These are phyloP conservation scores for Pholiota conissans DNA, from an alignment of 768 basidiomycete species.

Conservation along the genomic window DNA sequence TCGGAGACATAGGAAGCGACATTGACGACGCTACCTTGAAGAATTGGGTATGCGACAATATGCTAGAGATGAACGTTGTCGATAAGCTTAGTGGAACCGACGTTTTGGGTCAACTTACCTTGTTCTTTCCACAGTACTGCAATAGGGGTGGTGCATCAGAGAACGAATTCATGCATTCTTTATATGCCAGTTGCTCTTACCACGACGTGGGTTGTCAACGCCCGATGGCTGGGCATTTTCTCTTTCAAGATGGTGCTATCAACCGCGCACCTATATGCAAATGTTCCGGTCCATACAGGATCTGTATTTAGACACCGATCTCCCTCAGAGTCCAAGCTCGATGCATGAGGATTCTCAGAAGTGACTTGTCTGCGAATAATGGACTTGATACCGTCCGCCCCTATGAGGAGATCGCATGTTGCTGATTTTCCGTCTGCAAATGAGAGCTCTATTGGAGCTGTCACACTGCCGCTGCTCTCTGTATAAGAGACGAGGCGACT, in stretches of 20 bases:
- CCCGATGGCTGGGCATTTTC: neutral
- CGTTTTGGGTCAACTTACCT: neutral
- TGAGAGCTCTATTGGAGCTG: constrained; percentile 21
- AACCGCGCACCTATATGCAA: constrained; percentile 4
- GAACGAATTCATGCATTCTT: neutral
- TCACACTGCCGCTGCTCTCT: constrained; percentile 14
- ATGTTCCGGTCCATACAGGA: constrained; percentile 5
- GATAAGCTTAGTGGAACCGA: neutral
- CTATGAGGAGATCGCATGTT: constrained; percentile 50
- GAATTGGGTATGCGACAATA: constrained; percentile 58
- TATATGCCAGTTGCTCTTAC: neutral
- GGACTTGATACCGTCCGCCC: constrained; percentile 39
- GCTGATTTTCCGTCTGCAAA: constrained; percentile 49
- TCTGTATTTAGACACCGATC: neutral
- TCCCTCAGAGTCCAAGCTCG: neutral
- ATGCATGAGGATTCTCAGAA: neutral
- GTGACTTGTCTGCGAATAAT: constrained; percentile 18
- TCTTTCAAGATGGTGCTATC: neutral
- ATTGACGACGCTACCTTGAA: constrained; percentile 54
- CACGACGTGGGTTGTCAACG: constrained; percentile 2
- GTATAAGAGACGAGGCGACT: constrained; percentile 44
- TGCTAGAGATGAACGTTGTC: constrained; percentile 35
- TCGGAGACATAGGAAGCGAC: constrained; percentile 51
- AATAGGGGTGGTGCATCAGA: no score
- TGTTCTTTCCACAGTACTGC: constrained; percentile 8